A percentile compares a stretch with the other conserved stretches of the same genome.
Conservation (phyloP, 1,284 basidiomycete species). For the Polyporus tsugae region DNA sequence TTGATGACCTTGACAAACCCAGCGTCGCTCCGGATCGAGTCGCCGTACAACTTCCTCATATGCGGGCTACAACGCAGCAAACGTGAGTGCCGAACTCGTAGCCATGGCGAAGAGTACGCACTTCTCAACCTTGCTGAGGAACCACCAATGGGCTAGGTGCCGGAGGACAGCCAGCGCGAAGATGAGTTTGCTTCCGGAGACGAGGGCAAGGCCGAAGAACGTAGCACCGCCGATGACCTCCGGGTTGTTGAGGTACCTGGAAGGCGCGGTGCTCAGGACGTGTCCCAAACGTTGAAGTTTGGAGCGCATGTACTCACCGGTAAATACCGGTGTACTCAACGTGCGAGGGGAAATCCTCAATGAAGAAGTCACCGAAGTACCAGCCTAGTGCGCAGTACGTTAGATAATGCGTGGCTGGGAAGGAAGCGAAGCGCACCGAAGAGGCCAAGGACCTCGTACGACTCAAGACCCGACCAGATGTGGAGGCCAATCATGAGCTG, state of each 20-base stretch:
- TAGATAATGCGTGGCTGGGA: background rate
- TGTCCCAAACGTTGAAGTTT: background rate
- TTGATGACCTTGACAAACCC: constrained; percentile 98
- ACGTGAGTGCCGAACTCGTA: background rate
- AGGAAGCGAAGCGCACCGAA: constrained; percentile 65
- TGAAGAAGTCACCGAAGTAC: constrained; percentile 99
- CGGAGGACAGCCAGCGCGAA: constrained; percentile 86
- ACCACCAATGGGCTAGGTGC: constrained; percentile 91
- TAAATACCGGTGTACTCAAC: constrained; percentile 98
- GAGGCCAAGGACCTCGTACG: constrained; percentile 91
- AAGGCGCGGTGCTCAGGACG: background rate
- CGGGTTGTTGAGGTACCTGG: constrained; percentile 92
- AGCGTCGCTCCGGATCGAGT: constrained; percentile 92
- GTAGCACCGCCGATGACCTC: constrained; percentile 96
- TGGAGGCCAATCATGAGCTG: constrained; percentile 90
- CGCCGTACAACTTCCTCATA: constrained; percentile 95
- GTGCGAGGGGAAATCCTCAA: constrained; percentile 90
- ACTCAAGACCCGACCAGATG: constrained; percentile 90
- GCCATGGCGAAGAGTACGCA: constrained; percentile 48
- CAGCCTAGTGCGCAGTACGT: constrained; percentile 63
- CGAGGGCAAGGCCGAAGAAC: constrained; percentile 92
- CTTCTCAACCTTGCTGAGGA: constrained; percentile 89
- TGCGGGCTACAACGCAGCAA: constrained; percentile 75
- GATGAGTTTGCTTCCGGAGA: constrained; percentile 90
- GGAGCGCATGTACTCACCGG: constrained; percentile 55